A percentile compares a stretch with the other conserved stretches of the same genome.
Conservation (phyloP, 2,329 filamentous ascomycete species). For the Albophoma yamanashiensis region DNA sequence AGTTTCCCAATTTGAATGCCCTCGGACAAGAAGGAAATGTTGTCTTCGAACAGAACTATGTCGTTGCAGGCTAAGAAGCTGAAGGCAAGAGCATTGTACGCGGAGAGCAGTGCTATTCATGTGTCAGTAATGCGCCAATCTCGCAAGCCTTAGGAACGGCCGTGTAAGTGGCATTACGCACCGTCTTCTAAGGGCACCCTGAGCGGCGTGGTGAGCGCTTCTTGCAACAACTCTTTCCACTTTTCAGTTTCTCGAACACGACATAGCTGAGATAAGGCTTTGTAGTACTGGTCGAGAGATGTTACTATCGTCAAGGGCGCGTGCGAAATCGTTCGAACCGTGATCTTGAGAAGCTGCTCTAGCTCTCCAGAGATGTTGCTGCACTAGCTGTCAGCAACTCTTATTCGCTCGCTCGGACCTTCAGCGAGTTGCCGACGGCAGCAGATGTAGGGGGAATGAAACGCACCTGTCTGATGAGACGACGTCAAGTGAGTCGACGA, state of each 20-base stretch:
- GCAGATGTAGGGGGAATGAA: neutral
- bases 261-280: conserved; percentile 25
- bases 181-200: conserved; percentile 7
- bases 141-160: neutral
- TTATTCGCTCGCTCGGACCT: neutral
- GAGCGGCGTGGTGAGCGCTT: conserved; percentile 20
- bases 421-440: neutral
- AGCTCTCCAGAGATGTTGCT: conserved; percentile 2
- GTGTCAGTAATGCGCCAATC: neutral
- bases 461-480: conserved; percentile 14
- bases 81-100: conserved; percentile 26
- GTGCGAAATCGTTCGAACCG: conserved; percentile 16
- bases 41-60: conserved; percentile 29
- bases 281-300: conserved; percentile 26
- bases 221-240: conserved; percentile 12
- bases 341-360: conserved; percentile 22
- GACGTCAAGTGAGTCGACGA: conserved; percentile 23
- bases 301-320: conserved; percentile 11
- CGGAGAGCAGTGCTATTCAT: conserved; percentile 3
- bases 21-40: conserved; percentile 23
- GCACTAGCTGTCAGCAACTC: neutral
- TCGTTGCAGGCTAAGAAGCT: conserved; percentile 25
- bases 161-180: conserved; percentile 2
- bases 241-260: conserved; percentile 10
- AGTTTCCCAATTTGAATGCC: conserved; percentile 28